Base-by-base conservation (phyloP, 305 asterid species). In the Ajuga reptans region DNA sequence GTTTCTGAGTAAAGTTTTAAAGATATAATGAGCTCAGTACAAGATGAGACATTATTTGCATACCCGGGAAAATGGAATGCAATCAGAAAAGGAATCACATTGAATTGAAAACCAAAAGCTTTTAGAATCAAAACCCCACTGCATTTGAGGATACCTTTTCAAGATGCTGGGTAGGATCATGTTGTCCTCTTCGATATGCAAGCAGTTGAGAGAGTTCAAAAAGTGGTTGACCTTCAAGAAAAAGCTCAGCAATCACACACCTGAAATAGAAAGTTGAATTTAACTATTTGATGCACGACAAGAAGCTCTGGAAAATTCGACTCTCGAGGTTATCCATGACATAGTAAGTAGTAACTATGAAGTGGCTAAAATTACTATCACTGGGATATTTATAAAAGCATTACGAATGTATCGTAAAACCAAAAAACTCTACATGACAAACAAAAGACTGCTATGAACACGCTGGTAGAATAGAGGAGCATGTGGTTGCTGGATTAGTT, bases 201-300 rank as follows among this genome's bases (percentile, higher is more conserved):
- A 91, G 99, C 75, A 94, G 84, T 73, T 94, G 99, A 75, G 99
- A 89, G 79, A 91, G 85, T 81, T 94, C 99, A 76, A 94, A 94
- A 78, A 94, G 78, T 15, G 97, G 96, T 75, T 89, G 99, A 72
- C 99, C 97, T 84, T 94, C 99, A 61, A 91, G 95, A 79, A 94
- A 94, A 78, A 94, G 97, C 89, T 94, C 99, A 54, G 96, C 99
- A 80, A 94, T 86, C 75, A 94, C 99, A 85, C 97, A 94, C 82
- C 99, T 94, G 90, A 79, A 75, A 60, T 76, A 80, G 78, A 72
- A 76, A 71, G 73, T 69, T 61, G 75, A 56, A 68, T 52, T 77
- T 56, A 67, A 58, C 71, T 47, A 60, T 45, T 34, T 41, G 64
- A 76, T 63, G 65, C 58, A 65, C 6, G 33, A 18, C 27, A 71